These are phyloP conservation scores for Yueomyces sp. DNA, from an alignment of 805 yeast genomes.

Conservation along the genomic window DNA sequence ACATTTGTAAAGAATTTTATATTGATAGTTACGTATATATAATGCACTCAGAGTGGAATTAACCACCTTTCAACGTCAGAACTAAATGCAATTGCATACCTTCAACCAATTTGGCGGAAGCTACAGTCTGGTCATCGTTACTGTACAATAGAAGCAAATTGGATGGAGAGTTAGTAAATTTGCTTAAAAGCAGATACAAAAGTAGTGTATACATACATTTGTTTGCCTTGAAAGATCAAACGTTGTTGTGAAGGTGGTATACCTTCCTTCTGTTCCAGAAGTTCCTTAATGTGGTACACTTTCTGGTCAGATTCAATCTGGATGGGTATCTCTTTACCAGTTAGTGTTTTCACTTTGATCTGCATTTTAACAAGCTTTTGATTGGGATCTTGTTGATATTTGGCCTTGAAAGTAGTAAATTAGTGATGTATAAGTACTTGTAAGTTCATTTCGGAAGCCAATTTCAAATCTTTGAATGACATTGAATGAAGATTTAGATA, in stretches of 20 bases:
- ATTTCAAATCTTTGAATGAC: too few species aligned
- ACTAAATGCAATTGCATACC: slow-evolving; percentile 87
- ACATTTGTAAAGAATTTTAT: too few species aligned
- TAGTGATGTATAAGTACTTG: too few species aligned
- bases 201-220: slow-evolving; percentile 40
- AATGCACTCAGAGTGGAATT: neutral
- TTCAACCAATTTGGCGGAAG: slow-evolving; percentile 60
- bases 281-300: slow-evolving; percentile 68
- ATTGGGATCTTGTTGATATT: too few species aligned
- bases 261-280: slow-evolving; percentile 92
- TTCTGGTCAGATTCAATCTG: slow-evolving; percentile 24
- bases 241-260: slow-evolving; percentile 95
- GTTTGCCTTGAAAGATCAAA: slow-evolving; percentile 80
- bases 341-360: slow-evolving; percentile 20
- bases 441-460: too few species aligned
- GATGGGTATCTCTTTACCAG: slow-evolving; percentile 26
- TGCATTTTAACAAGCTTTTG: slow-evolving; percentile 2
- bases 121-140: slow-evolving; percentile 67
- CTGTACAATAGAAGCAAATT: slow-evolving; percentile 17
- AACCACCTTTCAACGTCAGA: slow-evolving; percentile 84
- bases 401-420: too few species aligned
- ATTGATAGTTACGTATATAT: too few species aligned
- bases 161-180: neutral
- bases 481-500: too few species aligned
- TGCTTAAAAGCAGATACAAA: neutral